These are phyloP conservation scores for Magnusiomyces magnusii DNA, from an alignment of 1,139 yeast species.

Conservation along the genomic window DNA sequence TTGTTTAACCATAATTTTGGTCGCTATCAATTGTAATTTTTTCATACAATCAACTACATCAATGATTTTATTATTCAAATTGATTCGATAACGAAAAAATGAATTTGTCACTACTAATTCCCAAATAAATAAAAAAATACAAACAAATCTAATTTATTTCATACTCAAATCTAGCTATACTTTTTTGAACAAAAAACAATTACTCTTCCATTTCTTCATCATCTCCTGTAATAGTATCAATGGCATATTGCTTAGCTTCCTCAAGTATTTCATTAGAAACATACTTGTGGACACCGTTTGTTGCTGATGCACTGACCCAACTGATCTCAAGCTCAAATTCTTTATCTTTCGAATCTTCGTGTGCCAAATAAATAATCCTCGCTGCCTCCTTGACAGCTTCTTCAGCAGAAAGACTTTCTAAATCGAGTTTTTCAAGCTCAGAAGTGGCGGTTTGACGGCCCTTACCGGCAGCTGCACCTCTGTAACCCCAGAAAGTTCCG, in stretches of 20 bases:
- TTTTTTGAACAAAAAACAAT: not conserved
- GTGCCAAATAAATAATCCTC: conserved; percentile 84
- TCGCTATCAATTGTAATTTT: too few relatives aligned
- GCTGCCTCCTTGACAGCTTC: conserved; percentile 95
- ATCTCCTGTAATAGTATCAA: conserved; percentile 68
- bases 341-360: conserved; percentile 96
- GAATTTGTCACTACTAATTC: too few relatives aligned
- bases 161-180: not conserved
- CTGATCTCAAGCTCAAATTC: conserved; percentile 93
- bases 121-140: not conserved
- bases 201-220: conserved; percentile 43
- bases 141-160: conserved; percentile 8
- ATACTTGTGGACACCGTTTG: conserved; percentile 71
- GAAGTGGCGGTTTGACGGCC: conserved; percentile 96
- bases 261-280: conserved; percentile 71
- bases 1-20: too few relatives aligned
- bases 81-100: too few relatives aligned
- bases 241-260: conserved; percentile 78
- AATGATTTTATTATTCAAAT: too few relatives aligned
- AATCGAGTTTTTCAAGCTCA: conserved; percentile 85
- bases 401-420: conserved; percentile 56
- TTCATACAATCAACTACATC: too few relatives aligned
- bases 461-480: conserved; percentile 96
- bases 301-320: conserved; percentile 73
- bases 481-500: conserved; percentile 95